Evolutionary conservation across 129 eudicot genomes (phyloP).

Genomic region (Glebionis coronaria): DNA sequence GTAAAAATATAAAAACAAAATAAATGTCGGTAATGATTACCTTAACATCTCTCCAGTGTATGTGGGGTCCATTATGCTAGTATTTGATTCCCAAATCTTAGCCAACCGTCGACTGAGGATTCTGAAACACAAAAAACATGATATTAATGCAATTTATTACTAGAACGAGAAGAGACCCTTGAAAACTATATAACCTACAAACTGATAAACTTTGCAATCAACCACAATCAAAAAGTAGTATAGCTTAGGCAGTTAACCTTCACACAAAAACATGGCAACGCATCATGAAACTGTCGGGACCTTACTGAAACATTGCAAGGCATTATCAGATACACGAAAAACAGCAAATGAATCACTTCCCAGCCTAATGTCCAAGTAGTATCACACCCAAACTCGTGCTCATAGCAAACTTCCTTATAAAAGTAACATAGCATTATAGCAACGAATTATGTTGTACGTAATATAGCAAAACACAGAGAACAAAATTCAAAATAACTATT

Average conservation of each 20-base stretch:
- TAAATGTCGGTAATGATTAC: slow-evolving; percentile 19
- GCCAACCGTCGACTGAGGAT: neutral
- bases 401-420: neutral
- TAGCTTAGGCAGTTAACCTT: too few species aligned
- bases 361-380: too few species aligned
- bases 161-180: too few species aligned
- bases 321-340: too few species aligned
- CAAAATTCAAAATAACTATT: neutral
- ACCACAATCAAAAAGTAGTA: too few species aligned
- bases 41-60: slow-evolving; percentile 47
- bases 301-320: too few species aligned
- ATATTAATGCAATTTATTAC: slow-evolving; percentile 3
- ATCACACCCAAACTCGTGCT: too few species aligned
- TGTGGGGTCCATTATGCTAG: slow-evolving; percentile 48
- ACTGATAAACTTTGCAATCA: too few species aligned
- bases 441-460: neutral
- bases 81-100: slow-evolving; percentile 3
- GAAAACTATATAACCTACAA: too few species aligned
- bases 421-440: neutral
- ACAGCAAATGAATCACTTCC: too few species aligned
- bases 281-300: too few species aligned
- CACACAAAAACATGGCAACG: too few species aligned
- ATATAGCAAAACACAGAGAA: neutral
- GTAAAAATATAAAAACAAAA: neutral
- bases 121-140: neutral